Conservation (phyloP, 176 grass and related monocot species). For the Oryza coarctata region DNA sequence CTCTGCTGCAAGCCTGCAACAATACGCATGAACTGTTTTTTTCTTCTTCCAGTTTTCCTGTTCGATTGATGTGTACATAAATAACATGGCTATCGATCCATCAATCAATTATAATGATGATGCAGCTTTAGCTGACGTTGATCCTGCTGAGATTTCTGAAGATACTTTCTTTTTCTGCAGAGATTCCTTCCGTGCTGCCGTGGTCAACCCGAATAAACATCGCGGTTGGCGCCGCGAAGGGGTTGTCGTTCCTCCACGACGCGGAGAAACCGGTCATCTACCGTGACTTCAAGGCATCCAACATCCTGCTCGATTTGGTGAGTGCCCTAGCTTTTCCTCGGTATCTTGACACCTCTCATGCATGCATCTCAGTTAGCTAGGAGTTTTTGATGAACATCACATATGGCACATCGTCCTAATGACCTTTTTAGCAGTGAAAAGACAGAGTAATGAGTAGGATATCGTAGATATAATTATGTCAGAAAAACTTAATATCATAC, state of each 20-base stretch:
- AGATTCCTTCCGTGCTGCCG: slow-evolving; percentile 48
- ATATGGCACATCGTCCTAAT: not conserved
- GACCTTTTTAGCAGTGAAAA: too few relatives aligned
- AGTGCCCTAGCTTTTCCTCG: not conserved
- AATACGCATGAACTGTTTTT: not conserved
- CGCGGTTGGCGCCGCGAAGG: slow-evolving; percentile 77
- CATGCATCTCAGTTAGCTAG: not conserved
- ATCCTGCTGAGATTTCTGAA: not conserved
- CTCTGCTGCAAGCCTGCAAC: not conserved
- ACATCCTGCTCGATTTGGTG: slow-evolving; percentile 81
- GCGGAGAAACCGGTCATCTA: slow-evolving; percentile 92
- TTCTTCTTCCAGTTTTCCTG: not conserved
- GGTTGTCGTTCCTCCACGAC: slow-evolving; percentile 75
- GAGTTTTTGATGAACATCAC: not conserved
- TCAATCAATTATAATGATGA: not conserved
- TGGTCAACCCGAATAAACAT: slow-evolving; percentile 75
- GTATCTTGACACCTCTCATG: not conserved
- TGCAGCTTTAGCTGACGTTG: not conserved
- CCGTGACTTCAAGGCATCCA: slow-evolving; percentile 87
- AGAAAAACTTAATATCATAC: not conserved
- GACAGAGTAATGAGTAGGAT: not conserved
- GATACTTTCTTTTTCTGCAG: slow-evolving; percentile 24
- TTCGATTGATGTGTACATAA: not conserved
- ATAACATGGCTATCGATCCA: not conserved
- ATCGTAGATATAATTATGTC: not conserved